Percentiles rank a stretch among this genome's conserved stretches.
Evolutionary conservation across 83 land plant species (phyloP).

Genomic region (Picea abies): DNA sequence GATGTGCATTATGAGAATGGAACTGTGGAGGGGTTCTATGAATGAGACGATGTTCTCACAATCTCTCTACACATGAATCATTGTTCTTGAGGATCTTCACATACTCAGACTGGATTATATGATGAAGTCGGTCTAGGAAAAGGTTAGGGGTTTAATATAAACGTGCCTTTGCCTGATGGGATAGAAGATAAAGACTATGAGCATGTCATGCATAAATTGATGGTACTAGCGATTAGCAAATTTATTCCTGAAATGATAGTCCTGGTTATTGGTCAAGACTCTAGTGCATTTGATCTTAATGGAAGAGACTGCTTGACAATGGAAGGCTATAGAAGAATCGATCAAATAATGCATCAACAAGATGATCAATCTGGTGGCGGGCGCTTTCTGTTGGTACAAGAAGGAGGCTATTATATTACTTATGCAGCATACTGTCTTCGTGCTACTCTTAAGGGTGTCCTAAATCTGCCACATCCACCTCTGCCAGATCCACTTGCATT

Average conservation of each 20-base stretch:
- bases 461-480: slow-evolving; percentile 33
- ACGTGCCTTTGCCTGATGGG: slow-evolving; percentile 89
- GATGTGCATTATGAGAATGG: slow-evolving; percentile 98
- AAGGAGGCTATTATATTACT: slow-evolving; percentile 90
- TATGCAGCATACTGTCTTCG: slow-evolving; percentile 80
- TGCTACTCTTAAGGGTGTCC: no score
- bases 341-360: slow-evolving; percentile 42
- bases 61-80: slow-evolving; percentile 61
- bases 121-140: slow-evolving; percentile 76
- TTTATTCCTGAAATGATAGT: slow-evolving; percentile 38
- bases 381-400: slow-evolving; percentile 81
- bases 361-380: slow-evolving; percentile 60
- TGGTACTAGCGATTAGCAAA: slow-evolving; percentile 60
- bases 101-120: slow-evolving; percentile 73
- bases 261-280: slow-evolving; percentile 81
- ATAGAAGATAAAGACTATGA: slow-evolving; percentile 78
- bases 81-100: slow-evolving; percentile 93
- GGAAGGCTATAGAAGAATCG: slow-evolving; percentile 77
- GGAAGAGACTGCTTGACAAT: slow-evolving; percentile 25
- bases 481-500: slow-evolving; percentile 72
- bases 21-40: slow-evolving; percentile 84
- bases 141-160: slow-evolving; percentile 81
- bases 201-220: slow-evolving; percentile 72
- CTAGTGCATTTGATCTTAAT: slow-evolving; percentile 33
- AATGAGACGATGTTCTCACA: slow-evolving; percentile 53